These are phyloP conservation scores for Tardiomyces depauwii DNA, from an alignment of 1,139 yeast species.

Conservation along the genomic window DNA sequence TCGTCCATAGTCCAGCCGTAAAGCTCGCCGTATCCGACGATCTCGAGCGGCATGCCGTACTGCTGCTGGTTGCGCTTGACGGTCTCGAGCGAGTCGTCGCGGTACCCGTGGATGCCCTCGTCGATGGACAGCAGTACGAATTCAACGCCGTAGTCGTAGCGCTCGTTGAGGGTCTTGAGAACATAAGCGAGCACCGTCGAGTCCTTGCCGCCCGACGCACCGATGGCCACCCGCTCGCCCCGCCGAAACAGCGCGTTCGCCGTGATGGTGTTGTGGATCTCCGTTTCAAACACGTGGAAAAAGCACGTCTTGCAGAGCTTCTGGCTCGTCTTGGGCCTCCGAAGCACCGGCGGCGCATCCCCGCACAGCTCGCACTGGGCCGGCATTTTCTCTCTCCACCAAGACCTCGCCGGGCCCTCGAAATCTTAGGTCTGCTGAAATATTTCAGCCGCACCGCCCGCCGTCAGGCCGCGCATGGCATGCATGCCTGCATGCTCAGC, in stretches of 20 bases:
- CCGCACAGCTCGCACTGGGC: slow-evolving; percentile 74
- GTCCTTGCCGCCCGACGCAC: slow-evolving; percentile 98
- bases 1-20: slow-evolving; percentile 98
- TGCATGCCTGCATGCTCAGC: no score
- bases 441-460: no score
- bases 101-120: slow-evolving; percentile 93
- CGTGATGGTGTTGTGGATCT: slow-evolving; percentile 81
- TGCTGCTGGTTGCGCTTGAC: slow-evolving; percentile 88
- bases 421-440: no score
- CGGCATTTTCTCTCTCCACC: no score
- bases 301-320: slow-evolving; percentile 91
- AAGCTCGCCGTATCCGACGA: slow-evolving; percentile 78
- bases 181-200: slow-evolving; percentile 91
- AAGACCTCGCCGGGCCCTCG: no score
- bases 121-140: slow-evolving; percentile 80
- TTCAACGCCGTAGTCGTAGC: slow-evolving; percentile 76
- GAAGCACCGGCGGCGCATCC: slow-evolving; percentile 73
- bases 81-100: slow-evolving; percentile 95
- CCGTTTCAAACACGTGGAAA: slow-evolving; percentile 84
- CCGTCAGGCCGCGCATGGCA: no score
- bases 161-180: slow-evolving; percentile 74
- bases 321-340: slow-evolving; percentile 84
- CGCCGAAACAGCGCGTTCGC: slow-evolving; percentile 55
- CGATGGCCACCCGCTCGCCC: slow-evolving; percentile 90
- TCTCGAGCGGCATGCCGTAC: slow-evolving; percentile 79